Evolutionary conservation across 768 basidiomycete species (phyloP).

Genomic region (Xerocomellus chrysenteron): DNA sequence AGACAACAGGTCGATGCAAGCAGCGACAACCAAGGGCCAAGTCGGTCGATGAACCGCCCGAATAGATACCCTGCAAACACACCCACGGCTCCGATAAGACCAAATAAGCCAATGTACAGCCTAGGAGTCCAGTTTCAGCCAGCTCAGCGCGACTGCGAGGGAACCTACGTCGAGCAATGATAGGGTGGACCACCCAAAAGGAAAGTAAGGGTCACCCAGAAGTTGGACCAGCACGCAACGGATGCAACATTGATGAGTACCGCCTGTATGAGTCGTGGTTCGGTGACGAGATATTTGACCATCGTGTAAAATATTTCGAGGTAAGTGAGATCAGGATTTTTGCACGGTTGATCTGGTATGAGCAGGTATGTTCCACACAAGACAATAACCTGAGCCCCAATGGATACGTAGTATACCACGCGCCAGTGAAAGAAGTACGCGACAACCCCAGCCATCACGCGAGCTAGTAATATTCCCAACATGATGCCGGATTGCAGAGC

Average conservation of each 20-base stretch:
- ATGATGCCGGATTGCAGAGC: constrained; percentile 30
- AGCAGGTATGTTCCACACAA: constrained; percentile 30
- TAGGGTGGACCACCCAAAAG: constrained; percentile 40
- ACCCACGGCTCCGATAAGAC: constrained; percentile 43
- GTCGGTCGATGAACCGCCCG: constrained; percentile 19
- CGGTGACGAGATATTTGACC: constrained; percentile 39
- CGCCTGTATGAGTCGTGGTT: constrained; percentile 41
- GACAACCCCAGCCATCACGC: constrained; percentile 39
- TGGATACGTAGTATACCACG: constrained; percentile 41
- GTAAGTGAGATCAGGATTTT: constrained; percentile 37
- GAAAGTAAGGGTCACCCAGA: constrained; percentile 44
- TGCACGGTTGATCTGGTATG: constrained; percentile 43
- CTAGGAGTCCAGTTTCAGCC: constrained; percentile 1
- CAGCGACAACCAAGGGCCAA: constrained; percentile 43
- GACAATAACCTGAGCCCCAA: constrained; percentile 32
- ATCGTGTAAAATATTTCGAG: constrained; percentile 35
- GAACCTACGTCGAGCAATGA: constrained; percentile 32
- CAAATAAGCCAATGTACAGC: constrained; percentile 46
- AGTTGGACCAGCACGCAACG: constrained; percentile 30
- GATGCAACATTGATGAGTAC: constrained; percentile 23
- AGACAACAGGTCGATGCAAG: constrained; percentile 32
- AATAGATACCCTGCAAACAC: constrained; percentile 26
- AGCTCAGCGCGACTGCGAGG: neutral
- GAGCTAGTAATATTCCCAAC: constrained; percentile 26
- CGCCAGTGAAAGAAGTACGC: constrained; percentile 41